A percentile compares a stretch with the other conserved stretches of the same genome.
These are phyloP conservation scores for Talaromyces sp. DNA, from an alignment of 2,329 filamentous ascomycete genomes.

Conservation along the genomic window DNA sequence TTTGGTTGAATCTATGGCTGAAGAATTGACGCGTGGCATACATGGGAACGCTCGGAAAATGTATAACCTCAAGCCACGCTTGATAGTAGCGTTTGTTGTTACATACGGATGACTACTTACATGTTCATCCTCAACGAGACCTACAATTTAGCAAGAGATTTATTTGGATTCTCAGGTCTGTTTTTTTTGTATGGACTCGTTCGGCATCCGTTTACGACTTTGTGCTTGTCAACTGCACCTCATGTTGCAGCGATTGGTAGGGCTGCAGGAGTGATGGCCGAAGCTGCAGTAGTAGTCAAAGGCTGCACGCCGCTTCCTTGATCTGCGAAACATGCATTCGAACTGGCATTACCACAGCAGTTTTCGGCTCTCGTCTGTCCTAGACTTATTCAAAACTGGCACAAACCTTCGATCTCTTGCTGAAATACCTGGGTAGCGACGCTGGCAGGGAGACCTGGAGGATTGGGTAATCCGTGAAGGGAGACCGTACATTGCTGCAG, in stretches of 20 bases:
- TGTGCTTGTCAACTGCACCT: background rate
- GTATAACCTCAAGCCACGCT: background rate
- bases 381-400: slow-evolving; percentile 2
- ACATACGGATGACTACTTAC: background rate
- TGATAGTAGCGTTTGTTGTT: too few relatives aligned
- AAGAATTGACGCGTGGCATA: background rate
- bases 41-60: background rate
- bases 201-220: background rate
- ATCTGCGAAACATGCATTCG: slow-evolving; percentile 3
- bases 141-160: background rate
- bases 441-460: background rate
- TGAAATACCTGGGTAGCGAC: slow-evolving; percentile 1
- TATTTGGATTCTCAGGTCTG: too few relatives aligned
- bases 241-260: background rate
- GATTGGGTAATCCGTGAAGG: background rate
- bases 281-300: background rate
- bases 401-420: slow-evolving; percentile 1
- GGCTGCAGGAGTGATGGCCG: background rate
- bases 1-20: background rate
- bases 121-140: background rate
- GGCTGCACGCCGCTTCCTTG: background rate
- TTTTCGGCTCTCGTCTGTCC: background rate
- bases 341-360: slow-evolving; percentile 4
- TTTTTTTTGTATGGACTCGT: background rate
- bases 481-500: background rate